Conservation (phyloP, 495 filamentous ascomycete genomes). For the Parathielavia appendiculata region DNA sequence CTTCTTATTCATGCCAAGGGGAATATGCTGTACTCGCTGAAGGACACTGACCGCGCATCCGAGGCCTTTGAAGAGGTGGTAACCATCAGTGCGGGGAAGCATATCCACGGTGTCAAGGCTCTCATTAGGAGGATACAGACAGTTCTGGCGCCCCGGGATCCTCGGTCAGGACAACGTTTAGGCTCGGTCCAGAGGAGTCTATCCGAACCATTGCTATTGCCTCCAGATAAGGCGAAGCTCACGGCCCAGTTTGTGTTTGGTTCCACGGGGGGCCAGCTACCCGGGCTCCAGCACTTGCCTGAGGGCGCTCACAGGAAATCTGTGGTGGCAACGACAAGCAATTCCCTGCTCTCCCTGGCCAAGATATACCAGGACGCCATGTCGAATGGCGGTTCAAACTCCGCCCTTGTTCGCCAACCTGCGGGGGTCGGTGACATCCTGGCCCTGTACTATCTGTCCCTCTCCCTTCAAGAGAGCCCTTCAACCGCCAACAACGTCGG, state of each 20-base stretch:
- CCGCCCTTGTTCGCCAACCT: slow-evolving; percentile 53
- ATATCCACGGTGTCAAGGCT: slow-evolving; percentile 65
- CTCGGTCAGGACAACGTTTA: slow-evolving; percentile 26
- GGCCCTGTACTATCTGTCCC: slow-evolving; percentile 90
- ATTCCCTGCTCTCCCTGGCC: slow-evolving; percentile 87
- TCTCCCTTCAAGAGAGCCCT: slow-evolving; percentile 91
- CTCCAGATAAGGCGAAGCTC: slow-evolving; percentile 75
- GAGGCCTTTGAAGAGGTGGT: slow-evolving; percentile 94
- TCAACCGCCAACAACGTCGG: slow-evolving; percentile 99
- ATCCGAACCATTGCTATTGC: slow-evolving; percentile 59
- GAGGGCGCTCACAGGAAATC: slow-evolving; percentile 70
- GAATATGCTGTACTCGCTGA: slow-evolving; percentile 92
- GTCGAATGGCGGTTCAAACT: slow-evolving; percentile 63
- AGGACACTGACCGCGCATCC: slow-evolving; percentile 77
- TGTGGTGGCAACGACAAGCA: slow-evolving; percentile 89
- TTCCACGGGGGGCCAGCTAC: slow-evolving; percentile 65
- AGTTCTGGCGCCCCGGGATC: slow-evolving; percentile 53
- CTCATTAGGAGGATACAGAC: slow-evolving; percentile 77
- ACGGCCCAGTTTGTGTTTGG: slow-evolving; percentile 84
- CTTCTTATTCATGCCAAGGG: slow-evolving; percentile 93
- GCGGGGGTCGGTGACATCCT: slow-evolving; percentile 88
- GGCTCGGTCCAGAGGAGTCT: slow-evolving; percentile 18
- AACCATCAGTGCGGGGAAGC: slow-evolving; percentile 73
- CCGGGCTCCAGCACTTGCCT: slow-evolving; percentile 71
- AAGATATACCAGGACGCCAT: slow-evolving; percentile 99